Evolutionary conservation across 2,329 filamentous ascomycete species (phyloP), one percentile per base, ranked within the genome.

Genomic region (Pyrenochaeta sp.): DNA sequence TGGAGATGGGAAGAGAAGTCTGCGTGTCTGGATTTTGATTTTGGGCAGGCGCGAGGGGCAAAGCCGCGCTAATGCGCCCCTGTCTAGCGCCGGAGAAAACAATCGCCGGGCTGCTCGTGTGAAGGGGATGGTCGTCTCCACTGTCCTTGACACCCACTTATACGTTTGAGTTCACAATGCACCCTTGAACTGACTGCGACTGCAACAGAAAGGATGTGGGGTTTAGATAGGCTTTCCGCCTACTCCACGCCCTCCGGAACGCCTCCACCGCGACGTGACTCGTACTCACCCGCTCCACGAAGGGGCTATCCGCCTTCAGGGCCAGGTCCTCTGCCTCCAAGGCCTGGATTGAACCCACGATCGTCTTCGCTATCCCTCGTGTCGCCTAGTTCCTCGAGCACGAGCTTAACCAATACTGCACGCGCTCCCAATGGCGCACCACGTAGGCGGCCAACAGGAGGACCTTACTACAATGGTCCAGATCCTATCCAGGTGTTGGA

Each of bases 311-410:
- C 89, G 86, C 42, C 64, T 13, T 88, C 90, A n/a, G 89, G 89
- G 67, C 90, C 90, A 8, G 89, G 89, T 67, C 80, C 88, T 56
- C 86, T 89, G 34, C 88, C 88, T 12, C 86, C 88, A 68, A 86
- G 92, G 57, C 86, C 90, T 24, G 87, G 87, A 13, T 79, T 90
- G 40, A 87, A 84, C 47, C 88, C 91, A 24, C 86, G 91, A 61
- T 88, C 88, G 5, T 97, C 94, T 0, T 91, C 91, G 1, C 81
- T 94, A 6, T 95, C 92, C 1, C 82, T 94, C n/a, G 82, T 86
- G 10, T 86, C 83, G 28, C 81, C 91, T 5, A 91, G 87, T 77
- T 90, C 92, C 53, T 97, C 94, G 2, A 89, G 87, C 3, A 83
- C 87, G 0, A 96, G 92, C 40, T 83, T 97, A 25, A 84, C 92